Evolutionary conservation across 1,139 yeast genomes (phyloP), one percentile per base, ranked within the genome.

Genomic region (Suhomyces coccinellae): DNA sequence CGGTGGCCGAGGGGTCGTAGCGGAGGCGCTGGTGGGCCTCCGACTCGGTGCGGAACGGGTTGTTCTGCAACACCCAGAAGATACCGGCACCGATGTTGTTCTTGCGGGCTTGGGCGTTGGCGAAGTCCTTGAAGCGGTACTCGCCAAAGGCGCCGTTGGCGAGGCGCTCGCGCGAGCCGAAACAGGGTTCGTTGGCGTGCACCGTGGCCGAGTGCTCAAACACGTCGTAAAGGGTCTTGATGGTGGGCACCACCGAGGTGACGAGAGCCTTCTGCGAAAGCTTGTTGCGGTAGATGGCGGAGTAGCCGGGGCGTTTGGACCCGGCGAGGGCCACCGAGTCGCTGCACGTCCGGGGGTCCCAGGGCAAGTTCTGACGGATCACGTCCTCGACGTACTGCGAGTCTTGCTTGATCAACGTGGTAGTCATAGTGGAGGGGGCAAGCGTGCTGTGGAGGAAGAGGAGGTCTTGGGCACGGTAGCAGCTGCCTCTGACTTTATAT

Each of bases 11-110:
- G 6, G 53, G 51, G 14, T 56, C 52, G 30, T 57, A 54, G 28
- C 54, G 53, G 42, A 71, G 61, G 38, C 61, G 63, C 11, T 51
- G 44, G 46, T 68, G 71, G 37, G 63, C 58, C 17, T 56, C 58
- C 16, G 61, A 57, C 13, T 63, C 56, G 26, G 67, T 59, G 40
- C 61, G 63, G 56, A 54, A 73, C 50, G 76, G 69, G 52, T 75
- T 77, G 48, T 71, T 68, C 33, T 62, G 59, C 44, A 82, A 75
- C n/a, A 79, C 62, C 39, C 79, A 71, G 52, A 82, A 71, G 27
- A 87, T 56, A 11, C 95, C 95, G 3, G 87, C 67, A 5, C 90
- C 95, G 37, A 86, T 68, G 43, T 77, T 64, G 41, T 65, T 62
- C 44, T 78, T 73, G 42, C 83, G 69, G 37, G 59, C 52, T 27